Evolutionary conservation across 1,284 basidiomycete species (phyloP).

Genomic region (Rhodotorula sp.): DNA sequence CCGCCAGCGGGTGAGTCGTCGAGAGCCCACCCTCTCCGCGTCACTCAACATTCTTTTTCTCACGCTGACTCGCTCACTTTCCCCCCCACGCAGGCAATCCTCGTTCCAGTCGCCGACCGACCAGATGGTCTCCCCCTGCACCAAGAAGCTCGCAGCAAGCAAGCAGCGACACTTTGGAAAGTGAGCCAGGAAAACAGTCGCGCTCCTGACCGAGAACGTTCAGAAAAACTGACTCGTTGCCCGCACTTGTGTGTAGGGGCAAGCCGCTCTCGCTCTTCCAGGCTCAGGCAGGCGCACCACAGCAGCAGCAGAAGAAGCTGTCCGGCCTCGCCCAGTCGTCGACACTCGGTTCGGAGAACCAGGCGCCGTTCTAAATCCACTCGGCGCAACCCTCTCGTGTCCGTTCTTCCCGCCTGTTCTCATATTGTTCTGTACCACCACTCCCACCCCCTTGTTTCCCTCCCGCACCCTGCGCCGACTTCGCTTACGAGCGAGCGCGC

Average conservation of each 20-base stretch:
- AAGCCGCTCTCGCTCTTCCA: slow-evolving; percentile 46
- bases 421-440: neutral
- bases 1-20: slow-evolving; percentile 30
- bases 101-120: slow-evolving; percentile 75
- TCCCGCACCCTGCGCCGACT: neutral
- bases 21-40: neutral
- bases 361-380: slow-evolving; percentile 23
- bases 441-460: neutral
- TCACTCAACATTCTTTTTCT: neutral
- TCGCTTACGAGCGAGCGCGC: neutral
- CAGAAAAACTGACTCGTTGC: neutral
- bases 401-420: neutral
- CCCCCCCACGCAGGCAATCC: slow-evolving; percentile 17
- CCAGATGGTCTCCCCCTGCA: slow-evolving; percentile 84
- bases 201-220: too few species aligned
- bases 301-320: slow-evolving; percentile 17
- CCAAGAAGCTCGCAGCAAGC: slow-evolving; percentile 80
- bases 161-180: slow-evolving; percentile 89
- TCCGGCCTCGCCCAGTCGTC: slow-evolving; percentile 23
- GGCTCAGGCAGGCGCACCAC: slow-evolving; percentile 13
- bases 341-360: slow-evolving; percentile 18
- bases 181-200: slow-evolving; percentile 55
- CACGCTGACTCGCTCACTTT: neutral
- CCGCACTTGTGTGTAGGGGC: slow-evolving; percentile 25
- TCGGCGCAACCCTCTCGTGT: neutral